phyloP scores from a whole-genome alignment of 495 filamentous ascomycete species.

The Diplogelasinospora grovesii region DNA sequence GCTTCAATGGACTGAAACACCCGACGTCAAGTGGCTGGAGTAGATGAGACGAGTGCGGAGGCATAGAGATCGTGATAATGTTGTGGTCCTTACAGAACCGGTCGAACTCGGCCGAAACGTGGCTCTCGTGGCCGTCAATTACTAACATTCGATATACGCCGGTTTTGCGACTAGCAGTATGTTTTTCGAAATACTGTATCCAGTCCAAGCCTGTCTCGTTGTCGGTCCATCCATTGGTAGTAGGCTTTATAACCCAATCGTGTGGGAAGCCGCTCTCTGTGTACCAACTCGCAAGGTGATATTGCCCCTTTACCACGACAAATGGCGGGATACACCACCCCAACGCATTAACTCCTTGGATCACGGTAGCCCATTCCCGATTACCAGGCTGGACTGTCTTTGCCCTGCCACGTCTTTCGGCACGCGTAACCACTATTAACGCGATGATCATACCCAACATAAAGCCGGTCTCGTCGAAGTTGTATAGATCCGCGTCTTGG shows the following conservation, averaged over 20 bases:
- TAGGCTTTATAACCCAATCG: conserved; percentile 23
- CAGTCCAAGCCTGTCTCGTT: conserved; percentile 19
- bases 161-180: conserved; percentile 15
- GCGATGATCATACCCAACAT: conserved; percentile 29
- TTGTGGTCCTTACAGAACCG: conserved; percentile 15
- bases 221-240: conserved; percentile 29
- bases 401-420: conserved; percentile 17
- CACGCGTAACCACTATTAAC: conserved; percentile 24
- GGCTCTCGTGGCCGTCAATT: conserved; percentile 27
- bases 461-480: conserved; percentile 41
- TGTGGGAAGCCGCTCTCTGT: conserved; percentile 1
- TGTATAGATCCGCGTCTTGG: conserved; percentile 19
- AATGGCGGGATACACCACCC: conserved; percentile 1
- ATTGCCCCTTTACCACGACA: neutral
- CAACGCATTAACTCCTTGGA: neutral
- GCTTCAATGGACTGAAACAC: conserved; percentile 1
- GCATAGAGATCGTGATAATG: conserved; percentile 27
- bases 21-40: conserved; percentile 4
- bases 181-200: conserved; percentile 8
- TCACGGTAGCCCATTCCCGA: conserved; percentile 7
- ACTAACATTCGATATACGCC: conserved; percentile 25
- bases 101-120: conserved; percentile 22
- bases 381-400: conserved; percentile 24
- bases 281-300: conserved; percentile 7
- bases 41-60: conserved; percentile 6